phyloP scores from a whole-genome alignment of 179 eudicot species.

The Camellia oleifera region DNA sequence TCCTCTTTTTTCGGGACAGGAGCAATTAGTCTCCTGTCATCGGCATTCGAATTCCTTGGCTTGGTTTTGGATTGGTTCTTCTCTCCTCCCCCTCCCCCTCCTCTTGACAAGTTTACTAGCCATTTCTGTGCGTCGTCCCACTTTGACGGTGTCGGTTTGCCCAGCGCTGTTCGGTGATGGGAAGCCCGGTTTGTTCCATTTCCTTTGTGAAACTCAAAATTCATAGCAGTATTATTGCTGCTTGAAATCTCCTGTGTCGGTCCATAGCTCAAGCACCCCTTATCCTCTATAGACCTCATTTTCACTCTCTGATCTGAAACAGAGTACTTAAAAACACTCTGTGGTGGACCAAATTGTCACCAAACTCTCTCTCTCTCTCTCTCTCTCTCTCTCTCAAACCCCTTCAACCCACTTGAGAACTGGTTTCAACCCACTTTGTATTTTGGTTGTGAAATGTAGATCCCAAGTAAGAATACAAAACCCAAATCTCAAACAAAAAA shows the following conservation, averaged over 20 bases:
- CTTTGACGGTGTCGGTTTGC: slow-evolving; percentile 90
- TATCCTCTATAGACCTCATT: slow-evolving; percentile 93
- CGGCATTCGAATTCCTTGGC: slow-evolving; percentile 93
- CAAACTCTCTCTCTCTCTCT: slow-evolving; percentile 8
- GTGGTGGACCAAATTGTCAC: background rate
- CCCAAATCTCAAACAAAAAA: background rate
- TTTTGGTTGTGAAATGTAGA: background rate
- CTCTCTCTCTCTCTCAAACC: background rate
- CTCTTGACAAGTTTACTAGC: slow-evolving; percentile 80
- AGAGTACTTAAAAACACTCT: background rate
- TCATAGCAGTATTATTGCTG: slow-evolving; percentile 28
- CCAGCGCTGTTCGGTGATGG: slow-evolving; percentile 65
- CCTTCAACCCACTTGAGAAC: background rate
- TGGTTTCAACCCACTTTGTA: no score
- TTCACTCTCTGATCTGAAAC: slow-evolving; percentile 7
- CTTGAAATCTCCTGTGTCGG: slow-evolving; percentile 43
- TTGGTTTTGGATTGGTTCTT: slow-evolving; percentile 43
- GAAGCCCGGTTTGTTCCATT: slow-evolving; percentile 38
- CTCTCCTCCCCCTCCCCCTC: slow-evolving; percentile 64
- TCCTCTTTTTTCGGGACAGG: slow-evolving; percentile 69
- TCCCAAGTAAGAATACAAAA: background rate
- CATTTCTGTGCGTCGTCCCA: slow-evolving; percentile 99
- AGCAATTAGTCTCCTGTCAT: slow-evolving; percentile 76
- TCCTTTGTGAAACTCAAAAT: slow-evolving; percentile 72
- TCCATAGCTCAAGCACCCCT: slow-evolving; percentile 40